Evolutionary conservation across 1,139 yeast genomes (phyloP), one percentile per base, ranked within the genome.

Genomic region (Candida sp.): DNA sequence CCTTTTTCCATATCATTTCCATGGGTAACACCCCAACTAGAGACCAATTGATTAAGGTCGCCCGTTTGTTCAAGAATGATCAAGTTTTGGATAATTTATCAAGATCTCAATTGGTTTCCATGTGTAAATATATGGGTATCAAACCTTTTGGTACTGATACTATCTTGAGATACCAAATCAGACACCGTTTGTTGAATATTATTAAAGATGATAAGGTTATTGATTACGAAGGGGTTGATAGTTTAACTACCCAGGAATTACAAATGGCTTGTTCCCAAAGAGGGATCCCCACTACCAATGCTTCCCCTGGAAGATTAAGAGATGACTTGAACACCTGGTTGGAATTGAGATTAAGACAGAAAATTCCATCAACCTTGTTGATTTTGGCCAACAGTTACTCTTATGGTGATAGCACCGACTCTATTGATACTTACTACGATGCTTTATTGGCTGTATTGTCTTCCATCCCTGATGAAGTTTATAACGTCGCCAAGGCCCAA

Each of bases 61-160:
- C 98, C 6, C 79, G 95, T 57, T 64, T 90, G 64, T 93, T 91
- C 70, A 90, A 88, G 63, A 97, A 93, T 64, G 99, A 93, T 67
- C 82, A 88, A 55, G 95, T 95, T 33, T 78, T 93, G 58, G 99
- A 93, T 70, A 93, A 93, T 68, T 77, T 89, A 60, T 84, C 95
- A 35, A 81, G 98, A 56, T 85, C 96, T 30, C 95, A 90, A 64
- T 77, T 93, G 54, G 86, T 89, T 47, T 98, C 97, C 22, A 80
- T 93, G 82, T 86, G 97, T 43, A 86, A 84, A 64, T 93, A 93
- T 66, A 87, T 93, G 81, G 87, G 87, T 54, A 70, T 93, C 54
- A 87, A 88, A 58, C 96, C 98, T 3, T 91, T 87, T 61, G 99
- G 99, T 37, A 88, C 97, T 22, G 96, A 91, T 63, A 85, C 91